phyloP scores from a whole-genome alignment of 2,329 filamentous ascomycete genomes.

The Niveomyces coronatus region DNA sequence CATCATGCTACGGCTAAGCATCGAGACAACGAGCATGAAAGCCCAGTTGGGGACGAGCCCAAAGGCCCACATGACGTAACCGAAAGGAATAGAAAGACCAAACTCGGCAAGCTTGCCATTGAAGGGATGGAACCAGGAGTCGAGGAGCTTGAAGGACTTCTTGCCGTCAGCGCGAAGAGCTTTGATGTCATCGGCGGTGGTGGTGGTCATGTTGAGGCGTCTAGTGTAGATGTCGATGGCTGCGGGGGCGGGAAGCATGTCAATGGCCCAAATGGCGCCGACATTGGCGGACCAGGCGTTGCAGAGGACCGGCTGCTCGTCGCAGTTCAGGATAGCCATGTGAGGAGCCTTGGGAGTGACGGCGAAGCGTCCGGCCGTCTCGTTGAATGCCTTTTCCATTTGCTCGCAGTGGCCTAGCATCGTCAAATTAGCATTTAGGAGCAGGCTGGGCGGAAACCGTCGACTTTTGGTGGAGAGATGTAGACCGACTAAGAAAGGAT shows the following conservation, averaged over 20 bases:
- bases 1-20: constrained; percentile 67
- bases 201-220: constrained; percentile 59
- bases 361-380: constrained; percentile 54
- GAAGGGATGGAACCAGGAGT: constrained; percentile 68
- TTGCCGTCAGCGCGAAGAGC: constrained; percentile 42
- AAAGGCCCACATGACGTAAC: constrained; percentile 58
- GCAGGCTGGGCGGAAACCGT: too few relatives aligned
- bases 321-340: constrained; percentile 63
- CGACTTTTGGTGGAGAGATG: too few relatives aligned
- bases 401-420: constrained; percentile 51
- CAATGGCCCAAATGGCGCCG: constrained; percentile 56
- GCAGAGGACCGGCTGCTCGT: constrained; percentile 64
- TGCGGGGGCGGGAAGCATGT: constrained; percentile 54
- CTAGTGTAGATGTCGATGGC: constrained; percentile 54
- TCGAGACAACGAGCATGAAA: constrained; percentile 66
- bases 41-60: constrained; percentile 61
- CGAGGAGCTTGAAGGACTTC: constrained; percentile 40
- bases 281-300: constrained; percentile 59
- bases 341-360: constrained; percentile 52
- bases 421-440: constrained; percentile 12
- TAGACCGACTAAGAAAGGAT: not conserved
- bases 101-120: constrained; percentile 56
- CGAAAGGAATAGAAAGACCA: constrained; percentile 52
- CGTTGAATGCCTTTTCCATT: constrained; percentile 56
- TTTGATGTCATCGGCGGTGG: constrained; percentile 52